Evolutionary conservation across 2,329 filamentous ascomycete genomes (phyloP).

Genomic region (Fusarium sp.): DNA sequence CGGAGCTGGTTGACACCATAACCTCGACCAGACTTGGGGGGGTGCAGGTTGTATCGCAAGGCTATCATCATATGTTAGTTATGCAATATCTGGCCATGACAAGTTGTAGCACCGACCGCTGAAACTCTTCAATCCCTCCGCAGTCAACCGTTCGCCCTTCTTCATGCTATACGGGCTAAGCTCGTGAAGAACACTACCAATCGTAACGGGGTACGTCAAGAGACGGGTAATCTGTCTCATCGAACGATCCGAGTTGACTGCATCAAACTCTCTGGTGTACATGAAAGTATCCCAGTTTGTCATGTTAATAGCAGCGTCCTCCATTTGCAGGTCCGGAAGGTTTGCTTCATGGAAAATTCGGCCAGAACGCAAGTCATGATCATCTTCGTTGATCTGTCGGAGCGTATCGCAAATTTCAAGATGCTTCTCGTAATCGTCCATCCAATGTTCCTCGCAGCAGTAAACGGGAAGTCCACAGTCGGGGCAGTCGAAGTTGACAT

Average conservation of each 20-base stretch:
- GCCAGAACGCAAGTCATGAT: conserved; percentile 92
- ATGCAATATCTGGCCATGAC: neutral
- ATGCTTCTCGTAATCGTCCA: conserved; percentile 93
- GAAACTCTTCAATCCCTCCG: conserved; percentile 92
- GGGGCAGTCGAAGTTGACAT: conserved; percentile 94
- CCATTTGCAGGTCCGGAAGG: conserved; percentile 89
- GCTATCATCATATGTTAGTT: conserved; percentile 61
- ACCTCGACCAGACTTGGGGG: conserved; percentile 82
- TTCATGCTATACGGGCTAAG: conserved; percentile 91
- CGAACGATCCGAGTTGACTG: conserved; percentile 89
- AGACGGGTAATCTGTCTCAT: conserved; percentile 94
- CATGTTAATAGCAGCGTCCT: conserved; percentile 95
- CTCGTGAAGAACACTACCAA: conserved; percentile 93
- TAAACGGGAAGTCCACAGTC: conserved; percentile 96
- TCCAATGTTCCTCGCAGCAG: conserved; percentile 95
- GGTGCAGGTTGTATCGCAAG: conserved; percentile 92
- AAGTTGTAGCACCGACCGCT: conserved; percentile 72
- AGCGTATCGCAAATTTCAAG: conserved; percentile 92
- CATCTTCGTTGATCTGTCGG: conserved; percentile 95
- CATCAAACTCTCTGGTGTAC: conserved; percentile 91
- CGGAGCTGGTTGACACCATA: conserved; percentile 81
- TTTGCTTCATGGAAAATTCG: conserved; percentile 94
- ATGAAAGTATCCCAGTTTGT: conserved; percentile 98
- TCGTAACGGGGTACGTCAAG: conserved; percentile 92
- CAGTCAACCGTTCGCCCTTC: conserved; percentile 79